Conservation (phyloP, 2,329 filamentous ascomycete genomes). For the Colletotrichum caudatum region DNA sequence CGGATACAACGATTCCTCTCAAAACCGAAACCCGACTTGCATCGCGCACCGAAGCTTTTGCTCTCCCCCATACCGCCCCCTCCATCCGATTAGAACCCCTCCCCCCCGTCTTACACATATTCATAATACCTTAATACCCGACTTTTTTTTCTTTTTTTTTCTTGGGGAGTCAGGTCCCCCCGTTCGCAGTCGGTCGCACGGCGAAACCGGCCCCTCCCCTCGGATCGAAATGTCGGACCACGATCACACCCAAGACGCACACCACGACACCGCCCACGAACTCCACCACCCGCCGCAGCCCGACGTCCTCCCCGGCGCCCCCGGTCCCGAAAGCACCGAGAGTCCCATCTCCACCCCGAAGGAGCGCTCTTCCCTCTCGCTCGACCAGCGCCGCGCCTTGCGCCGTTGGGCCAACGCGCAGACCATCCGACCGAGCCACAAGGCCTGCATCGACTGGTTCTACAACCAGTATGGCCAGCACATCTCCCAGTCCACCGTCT, state of each 20-base stretch:
- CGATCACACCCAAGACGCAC: conserved; percentile 32
- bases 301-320: conserved; percentile 31
- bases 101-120: conserved; percentile 24
- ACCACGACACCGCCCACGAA: conserved; percentile 38
- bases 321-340: conserved; percentile 26
- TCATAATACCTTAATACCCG: conserved; percentile 17
- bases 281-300: conserved; percentile 33
- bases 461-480: conserved; percentile 67
- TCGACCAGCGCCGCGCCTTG: conserved; percentile 71
- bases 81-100: conserved; percentile 16
- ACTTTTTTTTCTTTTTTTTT: conserved; percentile 4
- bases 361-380: conserved; percentile 71
- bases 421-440: conserved; percentile 68
- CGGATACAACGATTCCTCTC: conserved; percentile 43
- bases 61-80: conserved; percentile 11
- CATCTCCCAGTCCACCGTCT: conserved; percentile 73
- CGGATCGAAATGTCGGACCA: conserved; percentile 38
- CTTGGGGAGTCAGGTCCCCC: background rate
- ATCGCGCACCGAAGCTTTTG: background rate
- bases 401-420: conserved; percentile 71
- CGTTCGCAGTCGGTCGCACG: conserved; percentile 5
- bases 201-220: conserved; percentile 3
- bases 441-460: conserved; percentile 74
- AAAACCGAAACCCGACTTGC: conserved; percentile 24
- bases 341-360: conserved; percentile 45